These are phyloP conservation scores for Trametes gibbosa DNA, from an alignment of 768 basidiomycete genomes.

Conservation along the genomic window DNA sequence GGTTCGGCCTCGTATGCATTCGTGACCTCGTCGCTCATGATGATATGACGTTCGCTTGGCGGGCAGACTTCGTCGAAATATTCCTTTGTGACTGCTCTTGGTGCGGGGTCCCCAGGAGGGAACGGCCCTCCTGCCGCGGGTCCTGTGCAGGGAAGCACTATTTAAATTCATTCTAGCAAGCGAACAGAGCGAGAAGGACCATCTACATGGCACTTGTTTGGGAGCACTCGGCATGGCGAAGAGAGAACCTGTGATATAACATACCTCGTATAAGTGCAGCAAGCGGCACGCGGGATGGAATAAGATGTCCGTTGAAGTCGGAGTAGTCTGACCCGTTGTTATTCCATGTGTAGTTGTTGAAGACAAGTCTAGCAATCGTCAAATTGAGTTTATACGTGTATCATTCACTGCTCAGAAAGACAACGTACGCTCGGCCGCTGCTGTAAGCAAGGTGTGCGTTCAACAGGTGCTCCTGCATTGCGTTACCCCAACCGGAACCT, in stretches of 20 bases:
- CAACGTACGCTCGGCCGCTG: constrained; percentile 44
- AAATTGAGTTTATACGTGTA: background rate
- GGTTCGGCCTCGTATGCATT: constrained; percentile 20
- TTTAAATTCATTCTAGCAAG: background rate
- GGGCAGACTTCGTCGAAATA: constrained; percentile 52
- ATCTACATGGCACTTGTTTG: background rate
- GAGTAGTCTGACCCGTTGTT: constrained; percentile 41
- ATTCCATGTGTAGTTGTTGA: constrained; percentile 59
- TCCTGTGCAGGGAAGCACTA: constrained; percentile 25
- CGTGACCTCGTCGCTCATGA: constrained; percentile 30
- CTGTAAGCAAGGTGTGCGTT: background rate
- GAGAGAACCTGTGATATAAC: constrained; percentile 5
- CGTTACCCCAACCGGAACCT: constrained; percentile 63
- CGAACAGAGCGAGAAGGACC: background rate
- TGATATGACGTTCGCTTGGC: constrained; percentile 25
- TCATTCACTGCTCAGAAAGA: background rate
- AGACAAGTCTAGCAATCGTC: constrained; percentile 40
- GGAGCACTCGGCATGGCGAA: background rate
- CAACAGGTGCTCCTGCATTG: background rate
- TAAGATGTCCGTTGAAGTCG: constrained; percentile 46
- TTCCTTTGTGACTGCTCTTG: constrained; percentile 44
- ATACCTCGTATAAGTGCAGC: constrained; percentile 51
- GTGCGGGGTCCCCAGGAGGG: constrained; percentile 33
- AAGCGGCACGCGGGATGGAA: constrained; percentile 54
- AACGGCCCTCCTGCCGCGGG: constrained; percentile 45